Base-by-base conservation (phyloP, 495 filamentous ascomycete genomes). In the Aspergillus indologenus region DNA sequence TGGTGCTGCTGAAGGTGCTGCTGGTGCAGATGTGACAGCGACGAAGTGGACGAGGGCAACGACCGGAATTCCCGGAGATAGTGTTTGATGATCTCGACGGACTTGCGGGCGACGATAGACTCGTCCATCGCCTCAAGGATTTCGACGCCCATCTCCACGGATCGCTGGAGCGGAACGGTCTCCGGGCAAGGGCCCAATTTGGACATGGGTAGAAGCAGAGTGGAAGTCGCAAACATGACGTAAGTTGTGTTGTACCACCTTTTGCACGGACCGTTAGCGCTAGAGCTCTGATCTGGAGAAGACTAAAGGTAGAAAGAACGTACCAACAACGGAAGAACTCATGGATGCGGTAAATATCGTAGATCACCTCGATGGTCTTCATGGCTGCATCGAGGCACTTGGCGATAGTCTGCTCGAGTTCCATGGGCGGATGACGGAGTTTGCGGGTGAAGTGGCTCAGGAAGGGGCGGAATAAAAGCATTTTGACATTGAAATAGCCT, bases 181-280 rank as follows among this genome's bases (percentile, higher is more conserved):
- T 75, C 65, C 1, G 61, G 40, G 58, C 65, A 71, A 59, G 70
- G 70, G 24, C 68, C 72, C 0, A 70, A 65, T 34, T 71, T 72
- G 29, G 70, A 74, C 67, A 76, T 68, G 14, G 70, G 71, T 11
- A 76, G 68, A 24, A 78, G 73, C 14, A 77, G 68, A 0, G 69
- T 74, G 9, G 73, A 72, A n/a, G 69, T 74, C 45, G 75, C 73
- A 43, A 77, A 74, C 67, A 76, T 75, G 4, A 77, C 68, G 45
- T 76, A 77, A 3, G 75, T 77, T 49, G 72, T 75, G 56, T 77
- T 77, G 51, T 77, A 78, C 75, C 75, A 78, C 74, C 74, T 75
- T 18, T 52, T 6, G 23, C 15, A 18, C 12, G 17, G 14, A n/a
- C n/a, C n/a, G 8, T 29, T 9, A 29, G 26, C 26, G 9, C 9